Base-by-base conservation (phyloP, 164 flowering plant species). In the Pachysandra terminalis region DNA sequence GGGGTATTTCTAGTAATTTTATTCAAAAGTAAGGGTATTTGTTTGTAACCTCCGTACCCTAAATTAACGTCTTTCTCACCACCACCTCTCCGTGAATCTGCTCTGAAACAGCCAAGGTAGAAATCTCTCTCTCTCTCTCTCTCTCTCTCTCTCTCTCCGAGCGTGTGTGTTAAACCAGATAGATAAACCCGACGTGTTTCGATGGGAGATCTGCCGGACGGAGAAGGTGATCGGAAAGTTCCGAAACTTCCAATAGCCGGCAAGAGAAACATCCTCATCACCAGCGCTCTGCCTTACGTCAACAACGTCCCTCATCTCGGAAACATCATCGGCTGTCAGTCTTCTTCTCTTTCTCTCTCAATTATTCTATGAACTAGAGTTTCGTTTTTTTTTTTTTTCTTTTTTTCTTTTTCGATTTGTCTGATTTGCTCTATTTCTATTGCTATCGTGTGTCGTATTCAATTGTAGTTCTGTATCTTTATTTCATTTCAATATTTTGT, bases 251-350 rank as follows among this genome's bases (percentile, higher is more conserved):
- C 94, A 41, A 73, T 87, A 26, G 79, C 78, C 0, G 91, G 91
- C 22, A 74, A 76, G 59, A 69, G 91, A 23, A 89, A 87, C 73
- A 76, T 89, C 54, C 79, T 89, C 69, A 87, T 89, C 65, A 89
- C 91, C 58, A 87, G 91, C 68, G 90, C 94, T 9, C 65, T 89
- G 66, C 94, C 94, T 19, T 89, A 89, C 66, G 94, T 89, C 76
- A 89, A 87, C 76, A 89, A 89, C 76, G 90, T 87, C 23, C 94
- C 91, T 68, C 94, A 89, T 53, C 88, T 89, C 52, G 94, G 94
- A 56, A 89, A 89, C 81, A 84, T 89, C 80, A 87, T 89, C 66
- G 94, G 94, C 65, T 75, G 94, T 88, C 76, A 25, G 0, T 55
- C 54, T 27, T 69, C 15, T 28, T 67, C 72, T 23, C 45, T 67